phyloP scores from a whole-genome alignment of 257 asterid genomes.

The Solanum pimpinellifolium region DNA sequence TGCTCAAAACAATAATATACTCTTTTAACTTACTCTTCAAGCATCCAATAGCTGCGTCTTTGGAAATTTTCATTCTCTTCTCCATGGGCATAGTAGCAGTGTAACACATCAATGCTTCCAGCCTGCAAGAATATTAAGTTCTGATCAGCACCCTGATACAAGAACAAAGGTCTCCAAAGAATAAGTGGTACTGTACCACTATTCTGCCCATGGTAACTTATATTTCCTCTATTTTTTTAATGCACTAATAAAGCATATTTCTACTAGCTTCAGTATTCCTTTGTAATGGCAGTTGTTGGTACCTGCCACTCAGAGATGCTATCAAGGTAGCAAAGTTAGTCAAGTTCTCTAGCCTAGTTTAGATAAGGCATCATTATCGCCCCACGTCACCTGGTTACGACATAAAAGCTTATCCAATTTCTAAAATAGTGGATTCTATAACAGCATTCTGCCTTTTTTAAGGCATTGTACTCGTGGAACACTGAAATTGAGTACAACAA shows the following conservation, averaged over 20 bases:
- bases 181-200: not conserved
- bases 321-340: not conserved
- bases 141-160: constrained; percentile 6
- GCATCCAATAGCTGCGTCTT: constrained; percentile 98
- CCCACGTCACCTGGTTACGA: not conserved
- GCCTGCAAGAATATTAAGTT: constrained; percentile 35
- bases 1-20: not conserved
- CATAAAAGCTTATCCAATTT: not conserved
- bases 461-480: not conserved
- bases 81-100: constrained; percentile 97
- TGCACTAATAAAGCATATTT: not conserved
- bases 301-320: not conserved
- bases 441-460: not conserved
- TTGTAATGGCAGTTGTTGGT: not conserved
- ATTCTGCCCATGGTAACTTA: not conserved
- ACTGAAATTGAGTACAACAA: not conserved
- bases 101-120: constrained; percentile 83
- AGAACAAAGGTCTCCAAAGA: constrained; percentile 7
- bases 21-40: constrained; percentile 65
- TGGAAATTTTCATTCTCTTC: constrained; percentile 76
- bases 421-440: not conserved
- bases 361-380: not conserved
- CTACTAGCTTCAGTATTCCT: not conserved
- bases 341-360: not conserved
- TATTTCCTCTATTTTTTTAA: not conserved